Evolutionary conservation across 495 filamentous ascomycete species (phyloP).

Genomic region (Penicillium samsonianum): DNA sequence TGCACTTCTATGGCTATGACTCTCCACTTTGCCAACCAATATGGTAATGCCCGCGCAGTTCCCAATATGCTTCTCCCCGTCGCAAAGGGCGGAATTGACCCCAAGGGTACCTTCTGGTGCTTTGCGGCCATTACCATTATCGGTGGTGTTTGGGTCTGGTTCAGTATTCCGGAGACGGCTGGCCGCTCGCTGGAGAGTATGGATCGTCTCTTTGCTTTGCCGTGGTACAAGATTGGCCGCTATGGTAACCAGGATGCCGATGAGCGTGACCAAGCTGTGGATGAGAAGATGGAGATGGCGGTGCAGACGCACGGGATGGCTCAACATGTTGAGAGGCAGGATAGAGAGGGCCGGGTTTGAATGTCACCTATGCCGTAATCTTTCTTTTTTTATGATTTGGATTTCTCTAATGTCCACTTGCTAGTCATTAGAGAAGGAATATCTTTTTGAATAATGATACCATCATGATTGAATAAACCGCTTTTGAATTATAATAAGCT

Average conservation of each 20-base stretch:
- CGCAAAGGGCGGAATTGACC: conserved; percentile 45
- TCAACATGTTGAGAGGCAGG: conserved; percentile 22
- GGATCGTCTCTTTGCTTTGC: conserved; percentile 66
- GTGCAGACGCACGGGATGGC: conserved; percentile 18
- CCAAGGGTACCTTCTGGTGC: conserved; percentile 66
- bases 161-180: conserved; percentile 46
- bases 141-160: conserved; percentile 60
- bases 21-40: conserved; percentile 73
- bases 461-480: background rate
- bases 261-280: conserved; percentile 38
- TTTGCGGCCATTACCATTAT: conserved; percentile 64
- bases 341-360: conserved; percentile 6
- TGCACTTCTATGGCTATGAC: conserved; percentile 48
- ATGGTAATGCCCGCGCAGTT: conserved; percentile 60
- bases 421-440: background rate
- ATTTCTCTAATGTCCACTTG: background rate
- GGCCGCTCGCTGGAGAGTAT: conserved; percentile 54
- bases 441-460: background rate
- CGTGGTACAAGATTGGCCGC: conserved; percentile 65
- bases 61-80: conserved; percentile 57
- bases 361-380: background rate
- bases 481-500: background rate
- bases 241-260: conserved; percentile 61
- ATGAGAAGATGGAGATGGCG: conserved; percentile 32
- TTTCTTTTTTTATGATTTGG: background rate